Conservation (phyloP, 306 rosid genomes). For the Abrus precatorius region DNA sequence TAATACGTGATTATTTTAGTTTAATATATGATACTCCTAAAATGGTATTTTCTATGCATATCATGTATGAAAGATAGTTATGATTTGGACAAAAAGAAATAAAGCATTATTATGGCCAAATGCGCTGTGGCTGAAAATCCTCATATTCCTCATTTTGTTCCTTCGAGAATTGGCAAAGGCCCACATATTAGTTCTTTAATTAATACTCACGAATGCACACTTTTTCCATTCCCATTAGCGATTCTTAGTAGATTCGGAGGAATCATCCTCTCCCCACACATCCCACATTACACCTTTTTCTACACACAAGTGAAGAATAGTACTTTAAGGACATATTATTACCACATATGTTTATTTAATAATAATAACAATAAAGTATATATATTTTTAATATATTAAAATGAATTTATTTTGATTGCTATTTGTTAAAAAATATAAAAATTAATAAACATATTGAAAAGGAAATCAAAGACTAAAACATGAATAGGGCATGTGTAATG, state of each 20-base stretch:
- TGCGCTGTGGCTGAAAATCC: conserved; percentile 39
- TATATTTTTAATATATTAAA: not conserved
- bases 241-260: conserved; percentile 60
- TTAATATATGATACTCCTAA: too few species aligned
- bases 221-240: conserved; percentile 37
- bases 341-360: not conserved
- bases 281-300: conserved; percentile 7
- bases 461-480: too few species aligned
- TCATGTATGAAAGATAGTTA: too few species aligned
- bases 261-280: conserved; percentile 54
- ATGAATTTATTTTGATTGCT: too few species aligned
- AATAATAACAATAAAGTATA: not conserved
- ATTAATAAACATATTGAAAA: not conserved
- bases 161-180: conserved; percentile 1
- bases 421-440: too few species aligned
- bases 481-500: too few species aligned
- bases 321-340: not conserved
- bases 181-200: conserved; percentile 3
- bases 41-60: too few species aligned
- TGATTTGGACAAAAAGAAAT: too few species aligned
- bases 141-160: conserved; percentile 53
- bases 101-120: not conserved
- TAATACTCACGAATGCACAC: conserved; percentile 29
- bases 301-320: not conserved
- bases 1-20: too few species aligned